Base-by-base conservation (phyloP, 179 eudicot species). In the Silene noctiflora region DNA sequence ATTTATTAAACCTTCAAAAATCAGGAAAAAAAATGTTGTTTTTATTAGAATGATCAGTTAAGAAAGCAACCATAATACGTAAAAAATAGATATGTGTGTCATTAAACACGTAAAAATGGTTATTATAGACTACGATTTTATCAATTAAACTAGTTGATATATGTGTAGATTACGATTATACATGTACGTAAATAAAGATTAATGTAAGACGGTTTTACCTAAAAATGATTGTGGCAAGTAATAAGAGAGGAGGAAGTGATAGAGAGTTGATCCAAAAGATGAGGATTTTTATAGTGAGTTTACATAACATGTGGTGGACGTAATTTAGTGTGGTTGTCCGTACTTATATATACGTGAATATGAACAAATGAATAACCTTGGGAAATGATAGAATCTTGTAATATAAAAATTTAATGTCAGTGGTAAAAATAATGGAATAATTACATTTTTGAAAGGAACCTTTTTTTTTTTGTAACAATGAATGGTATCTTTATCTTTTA, bases 291-390 rank as follows among this genome's bases (percentile, higher is more conserved):
- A 11, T 4, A 22, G 24, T 48, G 16, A 4, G 62, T 21, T 27
- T 5, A 9, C n/a, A 31, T 17, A 64, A 63, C 59, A 31, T 77
- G 80, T 77, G 80, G 80, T 77, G 31, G 70, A 12, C 42, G 20
- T 72, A 42, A 16, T 74, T 63, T 44, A 21, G 0, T 75, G 16
- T 6, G 6, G 67, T 22, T 9, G 25, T 0, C 8, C 58, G 58
- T 51, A 51, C 58, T 51, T 51, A 51, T 11, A 51, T 27, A 27
- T 27, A 27, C 29, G 29, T 27, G 29, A 27, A 1, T 27, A n/a
- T n/a, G n/a, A 27, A 27, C 2, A 27, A 27, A 27, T 27, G 29
- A 27, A 27, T 27, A 27, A 27, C 48, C 75, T 72, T 31, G 75
- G 75, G 25, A 72, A 29, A 63, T 29, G 75, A 72, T 63, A 56